Base-by-base conservation (phyloP, 2,329 filamentous ascomycete species). In the Beauveria australis region DNA sequence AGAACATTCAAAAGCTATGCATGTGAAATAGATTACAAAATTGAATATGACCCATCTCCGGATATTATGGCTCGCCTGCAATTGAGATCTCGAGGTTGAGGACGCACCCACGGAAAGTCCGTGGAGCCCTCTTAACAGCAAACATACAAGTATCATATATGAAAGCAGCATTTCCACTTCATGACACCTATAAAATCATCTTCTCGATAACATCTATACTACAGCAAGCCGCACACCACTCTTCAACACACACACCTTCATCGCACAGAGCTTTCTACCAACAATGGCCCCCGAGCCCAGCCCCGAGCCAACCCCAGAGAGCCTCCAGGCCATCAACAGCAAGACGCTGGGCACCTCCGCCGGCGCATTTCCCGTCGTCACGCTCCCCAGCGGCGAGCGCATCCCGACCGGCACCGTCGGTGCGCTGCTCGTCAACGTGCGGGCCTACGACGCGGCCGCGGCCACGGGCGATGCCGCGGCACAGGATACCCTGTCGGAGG, bases 351-450 rank as follows among this genome's bases (percentile, higher is more conserved):
- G 61, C 24, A 61, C 54, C 10, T 37, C 37, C 2, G 58, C 61
- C 28, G 40, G 44, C 40, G 49, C 63, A 4, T 64, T 64, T 22
- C 63, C 63, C 19, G 49, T 64, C 43, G 62, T 62, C 5, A 61
- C 57, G n/a, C 62, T 63, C 5, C 61, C 61, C 16, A 60, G 55
- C 52, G 61, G 63, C 55, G 52, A 64, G 5, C 59, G 54, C 37
- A 26, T 64, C 5, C 63, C 61, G 14, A 64, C 63, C 2, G 63
- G 63, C 33, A 63, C 63, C 1, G 63, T 64, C 28, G 61, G 63
- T 16, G 63, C 63, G 10, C 33, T 64, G 10, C 41, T 63, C 28
- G 59, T 64, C 55, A 63, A 64, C 40, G 59, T 64, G 26, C 57
- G 47, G 19, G 59, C 61, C 8, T 64, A 63, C 59, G 59, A 63